Percentiles rank a stretch among this genome's conserved stretches.
These are phyloP conservation scores for Tagetes patula DNA, from an alignment of 129 eudicot genomes.

Conservation along the genomic window DNA sequence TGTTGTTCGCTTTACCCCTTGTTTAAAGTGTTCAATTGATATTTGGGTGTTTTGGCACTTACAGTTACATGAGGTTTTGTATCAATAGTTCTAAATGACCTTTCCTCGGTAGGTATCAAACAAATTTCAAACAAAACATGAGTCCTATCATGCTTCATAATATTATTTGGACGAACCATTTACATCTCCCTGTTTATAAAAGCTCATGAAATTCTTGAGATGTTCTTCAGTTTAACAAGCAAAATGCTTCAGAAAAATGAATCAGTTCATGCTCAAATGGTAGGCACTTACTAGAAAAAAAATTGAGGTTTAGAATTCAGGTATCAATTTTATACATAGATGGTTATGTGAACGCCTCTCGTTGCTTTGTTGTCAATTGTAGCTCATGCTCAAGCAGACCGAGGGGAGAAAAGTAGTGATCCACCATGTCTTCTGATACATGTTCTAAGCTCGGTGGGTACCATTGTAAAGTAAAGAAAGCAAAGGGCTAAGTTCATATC, in stretches of 20 bases:
- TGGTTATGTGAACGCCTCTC: conserved; percentile 50
- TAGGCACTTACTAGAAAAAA: background rate
- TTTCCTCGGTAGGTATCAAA: no score
- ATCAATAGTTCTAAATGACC: no score
- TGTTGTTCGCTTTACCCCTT: background rate
- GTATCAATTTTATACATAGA: background rate
- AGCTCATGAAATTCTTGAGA: background rate
- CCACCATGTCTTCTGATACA: conserved; percentile 78
- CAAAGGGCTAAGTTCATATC: background rate
- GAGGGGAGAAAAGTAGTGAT: conserved; percentile 62
- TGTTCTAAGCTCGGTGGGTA: conserved; percentile 79
- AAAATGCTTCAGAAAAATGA: background rate
- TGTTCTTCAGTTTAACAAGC: background rate
- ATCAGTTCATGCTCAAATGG: background rate
- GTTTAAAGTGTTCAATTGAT: background rate
- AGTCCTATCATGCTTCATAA: background rate
- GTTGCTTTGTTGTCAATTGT: conserved; percentile 47
- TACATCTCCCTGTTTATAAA: background rate
- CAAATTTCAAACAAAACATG: no score
- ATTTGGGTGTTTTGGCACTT: background rate
- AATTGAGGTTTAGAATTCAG: background rate
- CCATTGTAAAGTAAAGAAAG: conserved; percentile 54
- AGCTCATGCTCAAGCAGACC: conserved; percentile 62
- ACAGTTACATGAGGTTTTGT: no score
- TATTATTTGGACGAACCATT: background rate